These are phyloP conservation scores for Albophoma yamanashiensis DNA, from an alignment of 2,329 filamentous ascomycete genomes.

Conservation along the genomic window DNA sequence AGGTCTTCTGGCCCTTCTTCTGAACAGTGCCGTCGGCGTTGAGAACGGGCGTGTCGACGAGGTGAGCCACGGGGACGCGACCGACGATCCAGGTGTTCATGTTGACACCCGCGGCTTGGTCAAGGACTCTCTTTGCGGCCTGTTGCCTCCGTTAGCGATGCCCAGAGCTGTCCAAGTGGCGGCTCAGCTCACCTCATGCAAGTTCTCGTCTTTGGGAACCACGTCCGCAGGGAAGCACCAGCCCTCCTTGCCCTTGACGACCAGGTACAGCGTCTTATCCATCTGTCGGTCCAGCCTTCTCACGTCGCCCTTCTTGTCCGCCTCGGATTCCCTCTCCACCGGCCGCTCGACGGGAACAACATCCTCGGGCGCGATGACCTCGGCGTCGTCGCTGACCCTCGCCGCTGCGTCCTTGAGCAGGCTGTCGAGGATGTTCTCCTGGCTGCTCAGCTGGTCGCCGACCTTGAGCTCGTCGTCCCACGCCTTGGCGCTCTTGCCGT, in stretches of 20 bases:
- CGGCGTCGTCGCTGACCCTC: constrained; percentile 47
- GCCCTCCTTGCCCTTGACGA: constrained; percentile 63
- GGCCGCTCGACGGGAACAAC: constrained; percentile 62
- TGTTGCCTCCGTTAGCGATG: constrained; percentile 24
- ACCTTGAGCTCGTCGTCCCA: constrained; percentile 91
- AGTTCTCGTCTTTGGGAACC: constrained; percentile 59
- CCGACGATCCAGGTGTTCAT: constrained; percentile 99
- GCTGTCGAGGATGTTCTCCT: constrained; percentile 54
- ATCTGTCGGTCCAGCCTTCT: constrained; percentile 70
- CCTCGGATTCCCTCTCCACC: constrained; percentile 60
- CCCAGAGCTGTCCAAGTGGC: neutral
- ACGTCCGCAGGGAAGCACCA: constrained; percentile 78
- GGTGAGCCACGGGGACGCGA: constrained; percentile 77
- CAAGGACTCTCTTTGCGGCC: constrained; percentile 72
- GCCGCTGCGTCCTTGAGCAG: constrained; percentile 67
- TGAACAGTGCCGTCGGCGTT: constrained; percentile 29
- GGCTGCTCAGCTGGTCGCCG: constrained; percentile 56
- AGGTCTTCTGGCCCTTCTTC: constrained; percentile 65
- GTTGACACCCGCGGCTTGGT: constrained; percentile 72
- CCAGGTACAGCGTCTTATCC: constrained; percentile 74
- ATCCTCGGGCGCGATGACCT: constrained; percentile 45
- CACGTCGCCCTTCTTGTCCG: constrained; percentile 64
- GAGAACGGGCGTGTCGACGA: constrained; percentile 44
- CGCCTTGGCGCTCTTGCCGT: constrained; percentile 53
- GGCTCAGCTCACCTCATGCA: constrained; percentile 62